Conservation (phyloP, 352 stramenopile genomes). For the Blastocystis sp. region DNA sequence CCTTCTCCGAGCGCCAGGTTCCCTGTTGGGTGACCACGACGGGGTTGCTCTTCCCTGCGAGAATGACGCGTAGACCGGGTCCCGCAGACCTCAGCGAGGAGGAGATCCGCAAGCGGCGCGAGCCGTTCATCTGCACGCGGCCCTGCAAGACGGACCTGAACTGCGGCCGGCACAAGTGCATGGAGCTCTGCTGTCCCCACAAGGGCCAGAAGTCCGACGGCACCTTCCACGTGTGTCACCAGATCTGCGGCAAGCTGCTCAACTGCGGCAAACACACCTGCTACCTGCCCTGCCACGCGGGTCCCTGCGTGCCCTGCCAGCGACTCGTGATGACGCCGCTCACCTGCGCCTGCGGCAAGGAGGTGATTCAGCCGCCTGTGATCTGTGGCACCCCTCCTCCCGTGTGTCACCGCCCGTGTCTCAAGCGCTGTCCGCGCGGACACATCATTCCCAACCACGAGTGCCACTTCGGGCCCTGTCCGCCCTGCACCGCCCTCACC, state of each 20-base stretch:
- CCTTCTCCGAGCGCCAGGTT: conserved; percentile 29
- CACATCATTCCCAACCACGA: conserved; percentile 17
- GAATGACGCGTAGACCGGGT: not conserved
- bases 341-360: conserved; percentile 56
- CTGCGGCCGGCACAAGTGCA: conserved; percentile 29
- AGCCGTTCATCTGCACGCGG: conserved; percentile 46
- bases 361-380: conserved; percentile 28
- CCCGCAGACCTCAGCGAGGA: not conserved
- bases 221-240: conserved; percentile 25
- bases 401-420: not conserved
- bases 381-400: conserved; percentile 5
- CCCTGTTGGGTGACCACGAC: conserved; percentile 42
- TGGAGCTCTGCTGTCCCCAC: conserved; percentile 49
- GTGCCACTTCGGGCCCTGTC: conserved; percentile 57
- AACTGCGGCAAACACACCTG: conserved; percentile 58
- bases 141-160: conserved; percentile 51
- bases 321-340: not conserved
- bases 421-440: conserved; percentile 36
- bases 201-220: conserved; percentile 45
- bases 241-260: conserved; percentile 45
- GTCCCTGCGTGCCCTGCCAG: conserved; percentile 43
- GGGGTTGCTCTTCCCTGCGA: not conserved
- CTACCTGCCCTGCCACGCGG: conserved; percentile 54
- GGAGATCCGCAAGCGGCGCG: not conserved
- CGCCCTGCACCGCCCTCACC: conserved; percentile 25